Evolutionary conservation across 768 basidiomycete species (phyloP), one percentile per base, ranked within the genome.

Genomic region (Lactarius sp.): DNA sequence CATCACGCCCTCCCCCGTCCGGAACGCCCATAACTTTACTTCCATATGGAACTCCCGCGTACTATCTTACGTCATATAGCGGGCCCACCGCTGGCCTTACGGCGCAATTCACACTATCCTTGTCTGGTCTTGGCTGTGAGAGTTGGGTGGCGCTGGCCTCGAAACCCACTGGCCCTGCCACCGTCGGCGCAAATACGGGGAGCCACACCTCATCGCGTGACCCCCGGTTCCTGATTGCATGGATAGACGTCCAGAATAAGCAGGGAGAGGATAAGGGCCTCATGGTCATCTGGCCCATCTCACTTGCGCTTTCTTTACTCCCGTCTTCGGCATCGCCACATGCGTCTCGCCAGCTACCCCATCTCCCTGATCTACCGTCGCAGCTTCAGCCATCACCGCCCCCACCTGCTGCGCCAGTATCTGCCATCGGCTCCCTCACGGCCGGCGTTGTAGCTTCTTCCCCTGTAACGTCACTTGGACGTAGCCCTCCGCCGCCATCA

Each of bases 221-320:
- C 44, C 72, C 73, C 2, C 68, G 69, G 16, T 90, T 84, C 71
- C 73, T 90, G 51, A 84, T 92, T 57, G 87, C 82, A 4, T 92
- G 86, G 85, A 78, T 91, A 42, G 81, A 79, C 37, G 86, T 92
- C 20, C 83, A 90, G 72, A 89, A 89, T 69, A 85, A 81, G 65
- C 88, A 87, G 66, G 88, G 87, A 37, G 90, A 92, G 71, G 88
- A 90, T 67, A 91, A 90, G 68, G 90, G 90, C 0, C 75, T 89
- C 36, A 77, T 81, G n/a, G 76, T 88, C 54, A 83, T 92, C 65
- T 92, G 90, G 77, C 90, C 91, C 1, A 73, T 80, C 2, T 73
- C 77, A 1, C 80, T 92, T 4, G 88, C 85, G 66, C 78, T 72
- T 75, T 59, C 73, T n/a, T 80, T 72, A 72, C 77, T 68, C 65